phyloP scores from a whole-genome alignment of 2,329 filamentous ascomycete species.

The Pseudogymnoascus pannorum region DNA sequence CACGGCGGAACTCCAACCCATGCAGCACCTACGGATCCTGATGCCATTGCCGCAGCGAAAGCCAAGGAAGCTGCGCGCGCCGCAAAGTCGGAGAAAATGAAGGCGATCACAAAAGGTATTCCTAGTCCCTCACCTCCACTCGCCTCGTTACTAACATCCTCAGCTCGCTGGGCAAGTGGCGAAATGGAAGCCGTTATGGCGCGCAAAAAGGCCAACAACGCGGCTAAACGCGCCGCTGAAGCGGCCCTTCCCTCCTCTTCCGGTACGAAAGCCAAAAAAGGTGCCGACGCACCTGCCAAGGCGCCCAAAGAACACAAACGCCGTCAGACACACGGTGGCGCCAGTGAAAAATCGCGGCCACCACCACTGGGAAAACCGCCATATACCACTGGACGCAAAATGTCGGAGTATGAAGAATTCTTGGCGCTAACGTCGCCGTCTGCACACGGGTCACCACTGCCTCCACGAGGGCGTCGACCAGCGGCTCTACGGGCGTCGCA shows the following conservation, averaged over 20 bases:
- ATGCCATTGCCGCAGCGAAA: neutral
- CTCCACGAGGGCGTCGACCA: conserved; percentile 8
- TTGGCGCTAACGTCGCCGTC: conserved; percentile 8
- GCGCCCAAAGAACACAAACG: neutral
- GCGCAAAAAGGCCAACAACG: conserved; percentile 53
- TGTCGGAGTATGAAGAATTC: conserved; percentile 12
- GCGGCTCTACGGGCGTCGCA: conserved; percentile 9
- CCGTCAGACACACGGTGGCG: neutral
- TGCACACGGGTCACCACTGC: neutral
- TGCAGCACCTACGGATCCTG: neutral
- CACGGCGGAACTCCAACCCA: neutral
- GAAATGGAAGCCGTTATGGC: conserved; percentile 54
- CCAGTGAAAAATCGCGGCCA: neutral
- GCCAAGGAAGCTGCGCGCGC: conserved; percentile 7
- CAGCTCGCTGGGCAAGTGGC: conserved; percentile 49
- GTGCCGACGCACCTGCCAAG: neutral
- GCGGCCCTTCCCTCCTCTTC: neutral
- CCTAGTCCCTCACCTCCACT: neutral
- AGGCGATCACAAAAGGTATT: conserved; percentile 13
- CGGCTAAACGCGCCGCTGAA: conserved; percentile 37
- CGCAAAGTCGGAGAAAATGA: conserved; percentile 13
- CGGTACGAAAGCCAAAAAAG: neutral
- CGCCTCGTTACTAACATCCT: neutral
- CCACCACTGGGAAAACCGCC: neutral
- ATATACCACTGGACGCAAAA: conserved; percentile 7